A percentile compares a stretch with the other conserved stretches of the same genome.
Evolutionary conservation across 1,139 yeast species (phyloP).

Genomic region (Magnusiomyces tetraspermus): DNA sequence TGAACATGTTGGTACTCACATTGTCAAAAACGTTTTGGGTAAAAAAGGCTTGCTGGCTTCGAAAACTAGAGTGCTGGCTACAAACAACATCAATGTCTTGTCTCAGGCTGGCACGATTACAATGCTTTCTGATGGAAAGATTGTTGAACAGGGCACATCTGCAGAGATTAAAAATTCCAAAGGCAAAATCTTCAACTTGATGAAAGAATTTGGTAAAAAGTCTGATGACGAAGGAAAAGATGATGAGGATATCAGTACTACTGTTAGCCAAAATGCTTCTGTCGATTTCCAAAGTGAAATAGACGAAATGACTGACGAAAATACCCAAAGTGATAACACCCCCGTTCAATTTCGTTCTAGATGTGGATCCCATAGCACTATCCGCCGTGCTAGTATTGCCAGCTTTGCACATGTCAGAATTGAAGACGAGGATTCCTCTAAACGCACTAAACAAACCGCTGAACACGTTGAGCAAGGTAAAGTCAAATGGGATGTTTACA

Average conservation of each 20-base stretch:
- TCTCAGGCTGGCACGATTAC: conserved; percentile 66
- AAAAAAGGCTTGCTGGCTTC: conserved; percentile 66
- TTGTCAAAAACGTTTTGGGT: conserved; percentile 71
- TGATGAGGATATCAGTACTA: not conserved
- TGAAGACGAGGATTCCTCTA: conserved; percentile 26
- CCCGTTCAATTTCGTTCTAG: conserved; percentile 18
- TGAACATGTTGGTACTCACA: conserved; percentile 85
- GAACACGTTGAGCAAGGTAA: conserved; percentile 91
- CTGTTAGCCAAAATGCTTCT: not conserved
- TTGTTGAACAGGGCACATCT: conserved; percentile 70
- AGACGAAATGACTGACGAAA: not conserved
- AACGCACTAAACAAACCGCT: conserved; percentile 25
- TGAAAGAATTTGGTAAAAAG: conserved; percentile 66
- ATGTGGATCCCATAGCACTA: conserved; percentile 35
- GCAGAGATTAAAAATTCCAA: conserved; percentile 45
- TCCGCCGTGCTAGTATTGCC: conserved; percentile 65
- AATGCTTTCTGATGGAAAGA: conserved; percentile 65
- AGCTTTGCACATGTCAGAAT: conserved; percentile 38
- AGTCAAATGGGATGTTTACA: conserved; percentile 82
- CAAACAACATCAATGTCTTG: conserved; percentile 80
- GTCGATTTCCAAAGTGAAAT: not conserved
- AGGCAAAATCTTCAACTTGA: conserved; percentile 52
- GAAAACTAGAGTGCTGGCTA: conserved; percentile 75
- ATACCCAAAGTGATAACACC: not conserved
- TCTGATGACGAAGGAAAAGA: not conserved